Base-by-base conservation (phyloP, 306 rosid species). In the Corylus americana region DNA sequence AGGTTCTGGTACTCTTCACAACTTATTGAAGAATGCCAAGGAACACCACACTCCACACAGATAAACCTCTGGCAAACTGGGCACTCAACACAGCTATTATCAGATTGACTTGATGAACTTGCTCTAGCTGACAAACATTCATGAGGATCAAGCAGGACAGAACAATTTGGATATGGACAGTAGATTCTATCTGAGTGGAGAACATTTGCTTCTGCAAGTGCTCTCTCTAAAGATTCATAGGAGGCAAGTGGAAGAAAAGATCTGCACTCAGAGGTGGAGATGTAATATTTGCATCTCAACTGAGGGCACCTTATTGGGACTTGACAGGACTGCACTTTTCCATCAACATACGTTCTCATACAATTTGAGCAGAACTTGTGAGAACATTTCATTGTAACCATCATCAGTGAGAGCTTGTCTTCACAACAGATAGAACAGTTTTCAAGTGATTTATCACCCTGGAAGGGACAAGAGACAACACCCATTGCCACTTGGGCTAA, bases 401-500 rank as follows among this genome's bases (percentile, higher is more conserved):
- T 92, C 83, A 91, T 84, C 8, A 83, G 76, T 61, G 90, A 75
- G 55, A 94, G 92, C 82, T 92, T 95, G 84, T 95, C 92, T 2
- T 95, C 94, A 12, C 98, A 90, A 71, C 98, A 95, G 82, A 95
- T 91, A 78, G 95, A 90, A 82, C 98, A 95, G 62, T 82, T 90
- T 82, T 91, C 92, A 73, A 87, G 74, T n/a, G 87, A 85, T 78
- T 8, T 77, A 81, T 88, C 83, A 11, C 85, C 96, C 81, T 84
- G 86, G 22, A 72, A 83, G 20, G 91, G 92, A 66, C 80, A 83
- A 67, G 95, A 83, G 81, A 94, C 78, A 35, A 94, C 88, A 17
- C 98, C 98, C 44, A 91, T 90, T 37, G 97, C 97, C 85, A 94
- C 95, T 84, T 87, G 89, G 13, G 98, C 98, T 75, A 94, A 87